Evolutionary conservation across 306 rosid genomes (phyloP), one percentile per base, ranked within the genome.

Genomic region (Glycine latifolia): DNA sequence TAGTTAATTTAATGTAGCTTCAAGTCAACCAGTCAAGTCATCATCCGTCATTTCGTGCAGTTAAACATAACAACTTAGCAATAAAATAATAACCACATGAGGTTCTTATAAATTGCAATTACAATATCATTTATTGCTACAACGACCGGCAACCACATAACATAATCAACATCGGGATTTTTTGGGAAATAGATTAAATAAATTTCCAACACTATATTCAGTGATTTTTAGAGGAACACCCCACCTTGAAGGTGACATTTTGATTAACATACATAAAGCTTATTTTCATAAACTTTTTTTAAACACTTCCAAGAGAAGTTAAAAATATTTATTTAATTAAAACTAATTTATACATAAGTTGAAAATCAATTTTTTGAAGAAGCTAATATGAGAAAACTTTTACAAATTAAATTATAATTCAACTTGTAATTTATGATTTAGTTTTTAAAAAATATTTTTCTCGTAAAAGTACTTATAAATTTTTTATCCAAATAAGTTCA

Each of bases 101-200:
- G 31, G 16, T 71, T 78, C 50, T 70, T 63, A 9, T 54, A 56
- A 56, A 54, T 6, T n/a, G 10, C 3, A 61, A 60, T 67, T 66
- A 11, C 4, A 37, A 35, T 82, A 13, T 71, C 70, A 71, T 71
- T 83, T 65, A 71, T 78, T 78, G 11, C 70, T 67, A 50, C 31
- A 46, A 77, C 52, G 43, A 76, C 74, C 44, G 3, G 6, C 13
- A 70, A 77, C 60, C 26, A 46, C 77, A 5, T 66, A 14, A 39
- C 14, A 66, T 7, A n/a, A 39, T 66, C 49, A 26, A 66, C 50
- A 37, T 14, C 14, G 3, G 13, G 35, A n/a, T 12, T 9, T 63
- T 63, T 35, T 13, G 8, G 47, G 9, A 35, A 62, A 35, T 62
- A 0, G 5, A 2, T 35, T 67, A 8, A n/a, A 14, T 39, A 37